Evolutionary conservation across 768 basidiomycete species (phyloP).

Genomic region (Boletus pseudo-olivaceus): DNA sequence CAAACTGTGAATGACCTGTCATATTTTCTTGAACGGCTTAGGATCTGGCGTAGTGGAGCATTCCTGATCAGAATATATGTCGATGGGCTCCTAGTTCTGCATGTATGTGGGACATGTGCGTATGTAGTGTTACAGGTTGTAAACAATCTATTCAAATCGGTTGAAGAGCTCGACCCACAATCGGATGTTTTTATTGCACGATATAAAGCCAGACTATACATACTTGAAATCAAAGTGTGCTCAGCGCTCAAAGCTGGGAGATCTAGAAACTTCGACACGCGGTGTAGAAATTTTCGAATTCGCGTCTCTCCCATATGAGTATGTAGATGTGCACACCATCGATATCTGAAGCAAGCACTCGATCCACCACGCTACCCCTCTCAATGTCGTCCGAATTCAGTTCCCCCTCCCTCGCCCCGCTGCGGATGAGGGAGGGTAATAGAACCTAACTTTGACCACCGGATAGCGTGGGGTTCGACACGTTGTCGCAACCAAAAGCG

Average conservation of each 20-base stretch:
- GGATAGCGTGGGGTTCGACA: neutral
- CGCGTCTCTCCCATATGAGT: neutral
- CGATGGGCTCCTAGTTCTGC: neutral
- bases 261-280: neutral
- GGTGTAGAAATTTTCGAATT: neutral
- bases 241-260: neutral
- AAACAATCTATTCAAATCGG: neutral
- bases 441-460: slow-evolving; percentile 7
- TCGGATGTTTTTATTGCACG: no score
- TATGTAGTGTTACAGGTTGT: neutral
- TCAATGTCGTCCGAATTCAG: neutral
- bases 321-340: neutral
- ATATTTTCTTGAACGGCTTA: neutral
- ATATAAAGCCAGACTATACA: no score
- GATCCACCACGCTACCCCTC: neutral
- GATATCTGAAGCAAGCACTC: neutral
- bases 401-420: neutral
- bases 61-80: neutral
- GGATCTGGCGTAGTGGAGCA: neutral
- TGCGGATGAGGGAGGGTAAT: neutral
- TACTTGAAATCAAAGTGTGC: neutral
- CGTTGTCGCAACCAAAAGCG: slow-evolving; percentile 13
- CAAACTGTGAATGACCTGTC: neutral
- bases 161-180: neutral
- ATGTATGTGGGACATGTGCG: neutral